Evolutionary conservation across 1,284 basidiomycete genomes (phyloP).

Genomic region (Trichosporon ovoides): DNA sequence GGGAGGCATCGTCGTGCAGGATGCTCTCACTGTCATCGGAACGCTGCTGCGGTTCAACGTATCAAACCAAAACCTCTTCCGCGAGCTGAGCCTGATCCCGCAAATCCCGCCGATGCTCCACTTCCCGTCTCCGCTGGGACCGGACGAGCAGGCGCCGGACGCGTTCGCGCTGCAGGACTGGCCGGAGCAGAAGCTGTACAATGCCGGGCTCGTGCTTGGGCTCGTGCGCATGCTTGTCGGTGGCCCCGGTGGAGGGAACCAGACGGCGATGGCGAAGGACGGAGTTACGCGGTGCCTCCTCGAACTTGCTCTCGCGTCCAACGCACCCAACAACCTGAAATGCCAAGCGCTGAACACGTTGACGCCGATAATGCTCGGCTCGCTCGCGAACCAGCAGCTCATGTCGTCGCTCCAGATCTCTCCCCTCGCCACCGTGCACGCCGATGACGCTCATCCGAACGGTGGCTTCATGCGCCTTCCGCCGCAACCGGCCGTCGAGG

Average conservation of each 20-base stretch:
- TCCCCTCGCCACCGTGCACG: conserved; percentile 49
- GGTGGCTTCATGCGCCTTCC: conserved; percentile 48
- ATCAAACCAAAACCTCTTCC: conserved; percentile 98
- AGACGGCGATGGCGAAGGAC: conserved; percentile 52
- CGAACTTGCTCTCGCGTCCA: conserved; percentile 83
- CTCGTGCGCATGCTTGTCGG: conserved; percentile 61
- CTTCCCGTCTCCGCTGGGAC: conserved; percentile 66
- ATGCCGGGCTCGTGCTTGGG: conserved; percentile 69
- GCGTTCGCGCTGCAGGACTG: conserved; percentile 94
- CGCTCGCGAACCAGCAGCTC: conserved; percentile 53
- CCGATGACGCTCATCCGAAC: conserved; percentile 46
- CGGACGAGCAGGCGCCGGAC: conserved; percentile 68
- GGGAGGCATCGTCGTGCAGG: conserved; percentile 79
- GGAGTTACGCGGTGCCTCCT: conserved; percentile 76
- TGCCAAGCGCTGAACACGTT: conserved; percentile 74
- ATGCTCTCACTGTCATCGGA: conserved; percentile 79
- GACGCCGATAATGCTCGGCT: conserved; percentile 56
- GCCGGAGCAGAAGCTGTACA: conserved; percentile 81
- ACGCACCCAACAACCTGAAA: conserved; percentile 81
- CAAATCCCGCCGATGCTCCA: conserved; percentile 75
- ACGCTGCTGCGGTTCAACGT: conserved; percentile 83
- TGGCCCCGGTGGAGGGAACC: conserved; percentile 65
- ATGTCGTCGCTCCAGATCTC: conserved; percentile 48
- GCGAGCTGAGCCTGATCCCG: conserved; percentile 80
- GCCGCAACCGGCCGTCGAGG: conserved; percentile 47